Evolutionary conservation across 371 early-diverging fungal species (phyloP), one percentile per base, ranked within the genome.

Genomic region (Circinella umbellata): DNA sequence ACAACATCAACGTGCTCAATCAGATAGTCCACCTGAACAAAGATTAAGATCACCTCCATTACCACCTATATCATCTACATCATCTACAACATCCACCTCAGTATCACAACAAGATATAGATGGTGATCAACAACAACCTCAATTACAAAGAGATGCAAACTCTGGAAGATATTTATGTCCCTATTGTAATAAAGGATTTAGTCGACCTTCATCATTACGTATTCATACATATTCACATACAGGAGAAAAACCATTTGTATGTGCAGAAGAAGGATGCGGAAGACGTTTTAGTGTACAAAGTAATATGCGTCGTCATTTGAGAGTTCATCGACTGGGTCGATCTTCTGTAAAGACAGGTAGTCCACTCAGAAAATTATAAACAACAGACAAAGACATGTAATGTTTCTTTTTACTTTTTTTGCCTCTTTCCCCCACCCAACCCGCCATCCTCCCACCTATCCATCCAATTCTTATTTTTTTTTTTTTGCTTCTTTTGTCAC

Each of bases 221-320:
- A 89, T 88, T 17, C 91, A 91, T 72, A 82, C 85, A 57, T 77
- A 84, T 64, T 84, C 88, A 1, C 91, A 91, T 68, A 90, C 91
- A 4, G 90, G 90, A 15, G 90, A 90, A 69, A 85, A 86, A 66
- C 91, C 91, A 3, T 85, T 82, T 70, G 80, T 75, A 27, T 91
- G 91, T 68, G 61, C 73, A 0, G 78, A 75, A 38, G 74, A 77
- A 18, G 88, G 85, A 0, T 91, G 91, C 70, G 79, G 80, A 11
- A 80, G 86, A 64, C 74, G 76, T 27, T 91, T 91, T 63, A 85
- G 87, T 27, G 90, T 90, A 1, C 75, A 81, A 57, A 86, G 87
- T 75, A 91, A 91, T 64, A 68, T 89, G 78, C 85, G 88, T 18
- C 81, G 91, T 42, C 91, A 91, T 66, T 55, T 77, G 60, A 78